Base-by-base conservation (phyloP, 371 early-diverging fungal species). In the Mucor circinelloides region DNA sequence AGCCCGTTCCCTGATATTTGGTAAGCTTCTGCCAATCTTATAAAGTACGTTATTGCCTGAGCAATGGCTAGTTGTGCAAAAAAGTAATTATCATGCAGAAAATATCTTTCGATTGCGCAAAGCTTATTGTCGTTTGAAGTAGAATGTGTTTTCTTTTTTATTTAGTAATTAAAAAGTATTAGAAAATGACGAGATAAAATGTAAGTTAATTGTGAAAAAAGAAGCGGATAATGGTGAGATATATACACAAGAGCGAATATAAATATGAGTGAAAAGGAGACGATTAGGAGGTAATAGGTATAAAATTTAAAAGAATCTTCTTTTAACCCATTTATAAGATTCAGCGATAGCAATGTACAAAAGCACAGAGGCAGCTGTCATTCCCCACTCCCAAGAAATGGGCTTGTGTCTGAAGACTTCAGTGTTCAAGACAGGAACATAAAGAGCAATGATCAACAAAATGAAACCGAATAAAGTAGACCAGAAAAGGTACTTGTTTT, bases 331-430 rank as follows among this genome's bases (percentile, higher is more conserved):
- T 72, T 87, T 87, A 62, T 80, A 89, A 1, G 80, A 25, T 70
- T 93, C 93, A 15, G 81, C 85, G 44, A 90, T 31, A 8, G 73
- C 67, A 10, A 87, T 80, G 70, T 89, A 92, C 13, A 89, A 70
- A 8, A 91, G 42, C 38, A 85, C 68, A 30, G 89, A 83, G 13
- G 83, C 83, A 36, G 77, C 71, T 27, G 91, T 90, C 60, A 90
- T 72, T 10, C 89, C 91, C 93, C 94, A 93, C 76, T 94, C 93
- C 87, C 90, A 91, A 48, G 80, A 76, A 34, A 93, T 88, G 38
- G 81, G 75, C 34, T 72, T 67, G 61, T 93, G 90, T 71, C 84
- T 87, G 68, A 94, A 92, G 46, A 91, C 89, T 17, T 75, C 63
- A 27, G 82, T 83, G 73, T 93, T 92, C 46, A 93, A 63, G 44